Conservation (phyloP, 192 early-diverging fungal genomes). For the Coemansia sp. region DNA sequence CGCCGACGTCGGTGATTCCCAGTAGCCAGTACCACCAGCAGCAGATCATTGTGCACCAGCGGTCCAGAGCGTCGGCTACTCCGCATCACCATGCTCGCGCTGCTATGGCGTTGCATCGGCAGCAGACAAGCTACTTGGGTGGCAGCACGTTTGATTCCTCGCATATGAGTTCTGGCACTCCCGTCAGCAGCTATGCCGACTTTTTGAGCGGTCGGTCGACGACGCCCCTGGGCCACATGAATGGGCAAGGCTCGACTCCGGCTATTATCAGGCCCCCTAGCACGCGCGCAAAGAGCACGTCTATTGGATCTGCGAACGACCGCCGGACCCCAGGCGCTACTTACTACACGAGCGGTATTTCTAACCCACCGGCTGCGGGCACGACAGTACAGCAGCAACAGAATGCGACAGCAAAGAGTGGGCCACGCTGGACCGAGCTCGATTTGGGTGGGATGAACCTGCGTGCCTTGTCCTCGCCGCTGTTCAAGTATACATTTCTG, state of each 20-base stretch:
- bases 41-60: slow-evolving; percentile 68
- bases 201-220: slow-evolving; percentile 48
- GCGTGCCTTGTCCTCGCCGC: slow-evolving; percentile 67
- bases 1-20: slow-evolving; percentile 53
- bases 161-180: slow-evolving; percentile 45
- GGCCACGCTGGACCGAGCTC: slow-evolving; percentile 73
- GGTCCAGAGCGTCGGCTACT: slow-evolving; percentile 72
- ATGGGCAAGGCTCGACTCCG: slow-evolving; percentile 40
- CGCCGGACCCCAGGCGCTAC: slow-evolving; percentile 37
- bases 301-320: slow-evolving; percentile 42
- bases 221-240: slow-evolving; percentile 44
- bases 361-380: slow-evolving; percentile 11
- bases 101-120: slow-evolving; percentile 76
- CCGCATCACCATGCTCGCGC: slow-evolving; percentile 90
- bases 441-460: slow-evolving; percentile 97
- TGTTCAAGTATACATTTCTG: slow-evolving; percentile 85
- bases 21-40: slow-evolving; percentile 68
- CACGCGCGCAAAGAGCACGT: slow-evolving; percentile 48
- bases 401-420: slow-evolving; percentile 19
- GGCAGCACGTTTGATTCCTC: slow-evolving; percentile 19
- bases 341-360: slow-evolving; percentile 15
- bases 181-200: slow-evolving; percentile 50
- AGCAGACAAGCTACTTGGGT: slow-evolving; percentile 47
- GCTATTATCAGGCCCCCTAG: slow-evolving; percentile 47
- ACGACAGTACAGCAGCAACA: slow-evolving; percentile 28